Conservation (phyloP, 2,329 filamentous ascomycete genomes). For the Colletotrichum noveboracense region DNA sequence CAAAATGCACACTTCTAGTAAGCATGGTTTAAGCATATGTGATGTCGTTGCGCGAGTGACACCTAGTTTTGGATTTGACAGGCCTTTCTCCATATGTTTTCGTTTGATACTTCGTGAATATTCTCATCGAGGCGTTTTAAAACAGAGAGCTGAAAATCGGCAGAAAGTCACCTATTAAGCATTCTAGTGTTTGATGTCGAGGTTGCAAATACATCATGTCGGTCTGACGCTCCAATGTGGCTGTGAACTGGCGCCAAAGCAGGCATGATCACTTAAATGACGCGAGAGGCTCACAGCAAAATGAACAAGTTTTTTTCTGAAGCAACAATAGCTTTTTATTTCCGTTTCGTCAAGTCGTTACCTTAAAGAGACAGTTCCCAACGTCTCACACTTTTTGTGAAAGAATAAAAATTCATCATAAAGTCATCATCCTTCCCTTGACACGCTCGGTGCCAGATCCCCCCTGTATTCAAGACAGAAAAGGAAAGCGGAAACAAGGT, state of each 20-base stretch:
- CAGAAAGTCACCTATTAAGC: not conserved
- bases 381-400: conserved; percentile 43
- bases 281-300: not conserved
- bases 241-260: not conserved
- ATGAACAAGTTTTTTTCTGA: not conserved
- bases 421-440: conserved; percentile 33
- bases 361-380: conserved; percentile 42
- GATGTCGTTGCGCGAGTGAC: not conserved
- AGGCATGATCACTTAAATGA: not conserved
- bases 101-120: not conserved
- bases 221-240: not conserved
- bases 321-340: conserved; percentile 38
- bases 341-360: conserved; percentile 44
- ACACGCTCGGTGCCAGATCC: conserved; percentile 2
- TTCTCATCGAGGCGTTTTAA: not conserved
- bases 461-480: conserved; percentile 14
- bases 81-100: not conserved
- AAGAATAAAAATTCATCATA: conserved; percentile 30
- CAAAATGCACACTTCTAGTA: not conserved
- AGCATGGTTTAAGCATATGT: not conserved
- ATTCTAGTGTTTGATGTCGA: not conserved
- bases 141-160: not conserved
- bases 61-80: not conserved
- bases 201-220: not conserved
- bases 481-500: conserved; percentile 17